A percentile compares a stretch with the other conserved stretches of the same genome.
phyloP scores from a whole-genome alignment of 176 grass and related monocot species.

The Avena insularis region DNA sequence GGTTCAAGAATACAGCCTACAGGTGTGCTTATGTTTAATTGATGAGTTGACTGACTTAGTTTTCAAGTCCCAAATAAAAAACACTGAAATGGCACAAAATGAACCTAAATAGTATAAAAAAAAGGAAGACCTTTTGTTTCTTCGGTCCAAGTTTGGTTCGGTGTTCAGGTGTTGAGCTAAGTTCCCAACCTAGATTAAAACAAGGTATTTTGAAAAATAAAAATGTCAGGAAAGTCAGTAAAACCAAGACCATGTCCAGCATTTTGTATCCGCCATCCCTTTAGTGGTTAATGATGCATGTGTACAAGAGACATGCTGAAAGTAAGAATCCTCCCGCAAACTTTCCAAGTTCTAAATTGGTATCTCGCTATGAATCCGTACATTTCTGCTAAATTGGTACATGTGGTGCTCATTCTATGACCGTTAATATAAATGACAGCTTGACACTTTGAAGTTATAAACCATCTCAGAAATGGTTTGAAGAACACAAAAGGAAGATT shows the following conservation, averaged over 20 bases:
- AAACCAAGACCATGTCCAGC: background rate
- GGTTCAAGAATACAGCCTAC: conserved; percentile 1
- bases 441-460: conserved; percentile 7
- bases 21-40: background rate
- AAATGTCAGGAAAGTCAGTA: conserved; percentile 1
- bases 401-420: conserved; percentile 18
- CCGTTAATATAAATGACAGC: background rate
- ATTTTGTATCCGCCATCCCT: background rate
- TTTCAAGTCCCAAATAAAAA: conserved; percentile 6
- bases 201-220: background rate
- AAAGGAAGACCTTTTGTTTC: background rate
- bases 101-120: background rate
- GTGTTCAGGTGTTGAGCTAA: background rate
- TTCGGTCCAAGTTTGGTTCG: background rate
- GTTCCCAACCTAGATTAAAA: conserved; percentile 3
- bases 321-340: background rate
- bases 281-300: background rate
- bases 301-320: conserved; percentile 21
- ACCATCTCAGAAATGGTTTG: background rate
- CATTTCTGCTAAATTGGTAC: background rate
- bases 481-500: background rate
- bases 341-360: background rate
- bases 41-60: background rate
- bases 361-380: conserved; percentile 3
- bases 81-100: background rate